Evolutionary conservation across 2,329 filamentous ascomycete genomes (phyloP).

Genomic region (Alternaria triticimaculans): DNA sequence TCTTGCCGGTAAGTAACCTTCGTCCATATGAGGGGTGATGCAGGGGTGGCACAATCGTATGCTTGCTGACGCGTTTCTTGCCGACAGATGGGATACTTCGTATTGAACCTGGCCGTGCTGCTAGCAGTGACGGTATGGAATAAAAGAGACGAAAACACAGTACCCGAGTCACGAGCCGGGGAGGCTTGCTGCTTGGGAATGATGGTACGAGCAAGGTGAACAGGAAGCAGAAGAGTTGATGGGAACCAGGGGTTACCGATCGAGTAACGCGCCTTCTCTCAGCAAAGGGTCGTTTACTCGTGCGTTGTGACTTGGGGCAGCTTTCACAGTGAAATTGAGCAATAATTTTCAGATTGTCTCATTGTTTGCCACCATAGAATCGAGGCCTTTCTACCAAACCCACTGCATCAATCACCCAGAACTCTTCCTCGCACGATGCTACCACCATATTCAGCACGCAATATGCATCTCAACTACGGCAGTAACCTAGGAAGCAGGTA

Average conservation of each 20-base stretch:
- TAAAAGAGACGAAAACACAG: neutral
- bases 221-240: neutral
- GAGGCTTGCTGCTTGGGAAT: neutral
- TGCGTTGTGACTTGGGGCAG: neutral
- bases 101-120: neutral
- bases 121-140: neutral
- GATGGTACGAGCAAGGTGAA: neutral
- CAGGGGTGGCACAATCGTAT: neutral
- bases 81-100: neutral
- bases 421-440: neutral
- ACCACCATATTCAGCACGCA: neutral
- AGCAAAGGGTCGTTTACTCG: neutral
- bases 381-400: neutral
- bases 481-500: neutral
- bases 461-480: neutral
- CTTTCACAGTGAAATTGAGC: neutral
- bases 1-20: neutral
- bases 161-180: neutral
- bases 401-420: neutral
- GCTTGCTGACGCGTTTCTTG: neutral
- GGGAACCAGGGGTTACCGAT: neutral
- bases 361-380: neutral
- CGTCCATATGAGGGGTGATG: neutral
- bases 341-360: neutral
- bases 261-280: neutral